Evolutionary conservation across 768 basidiomycete species (phyloP).

Genomic region (Strobilomyces echinocephalus): DNA sequence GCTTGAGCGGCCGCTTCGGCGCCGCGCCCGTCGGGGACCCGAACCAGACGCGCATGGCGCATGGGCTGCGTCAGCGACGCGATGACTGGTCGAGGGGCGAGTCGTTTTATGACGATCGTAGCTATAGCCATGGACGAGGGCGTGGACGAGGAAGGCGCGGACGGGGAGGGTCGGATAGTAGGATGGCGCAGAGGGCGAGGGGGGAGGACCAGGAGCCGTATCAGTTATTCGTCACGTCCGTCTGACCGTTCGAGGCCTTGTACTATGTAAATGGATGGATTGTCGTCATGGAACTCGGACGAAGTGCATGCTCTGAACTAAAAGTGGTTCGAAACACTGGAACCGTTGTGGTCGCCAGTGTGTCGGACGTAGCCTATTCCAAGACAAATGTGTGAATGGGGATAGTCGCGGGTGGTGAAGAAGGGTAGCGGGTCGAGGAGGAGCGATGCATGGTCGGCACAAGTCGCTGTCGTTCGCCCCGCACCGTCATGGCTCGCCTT

Average conservation of each 20-base stretch:
- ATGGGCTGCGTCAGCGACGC: conserved; percentile 11
- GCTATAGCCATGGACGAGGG: no score
- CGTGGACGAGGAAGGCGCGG: no score
- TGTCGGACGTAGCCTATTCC: no score
- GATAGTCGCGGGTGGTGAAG: background rate
- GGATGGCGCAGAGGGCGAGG: conserved; percentile 2
- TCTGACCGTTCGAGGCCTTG: background rate
- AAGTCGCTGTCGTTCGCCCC: background rate
- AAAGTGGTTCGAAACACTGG: no score
- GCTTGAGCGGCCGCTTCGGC: conserved; percentile 26
- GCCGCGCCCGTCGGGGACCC: conserved; percentile 20
- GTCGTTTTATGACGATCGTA: background rate
- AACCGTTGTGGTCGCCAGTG: no score
- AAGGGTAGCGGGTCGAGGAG: background rate
- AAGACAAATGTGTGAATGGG: background rate
- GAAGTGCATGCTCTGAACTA: no score
- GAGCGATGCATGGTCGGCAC: background rate
- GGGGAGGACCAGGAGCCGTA: conserved; percentile 17
- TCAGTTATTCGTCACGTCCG: conserved; percentile 17
- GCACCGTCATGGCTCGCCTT: conserved; percentile 23
- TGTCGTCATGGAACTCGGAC: no score
- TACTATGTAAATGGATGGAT: no score
- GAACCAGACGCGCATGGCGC: conserved; percentile 17
- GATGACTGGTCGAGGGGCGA: background rate
- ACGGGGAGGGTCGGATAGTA: background rate